Percentiles rank a stretch among this genome's conserved stretches.
These are phyloP conservation scores for Plasmodium falciparum DNA, from an alignment of 169 alveolate genomes.

Conservation along the genomic window DNA sequence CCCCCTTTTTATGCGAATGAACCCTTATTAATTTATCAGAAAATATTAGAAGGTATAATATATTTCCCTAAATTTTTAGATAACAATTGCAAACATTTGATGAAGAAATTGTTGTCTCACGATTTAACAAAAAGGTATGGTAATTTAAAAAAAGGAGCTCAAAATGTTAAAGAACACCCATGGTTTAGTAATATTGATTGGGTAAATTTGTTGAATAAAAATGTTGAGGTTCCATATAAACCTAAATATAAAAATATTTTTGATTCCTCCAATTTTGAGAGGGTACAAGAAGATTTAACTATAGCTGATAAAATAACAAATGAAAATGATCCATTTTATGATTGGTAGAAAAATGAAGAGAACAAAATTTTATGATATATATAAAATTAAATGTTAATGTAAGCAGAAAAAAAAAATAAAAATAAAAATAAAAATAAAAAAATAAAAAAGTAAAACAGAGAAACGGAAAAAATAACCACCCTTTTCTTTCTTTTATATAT, in stretches of 20 bases:
- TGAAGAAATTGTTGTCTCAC: slow-evolving; percentile 93
- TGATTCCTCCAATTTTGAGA: slow-evolving; percentile 81
- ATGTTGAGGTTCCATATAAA: slow-evolving; percentile 89
- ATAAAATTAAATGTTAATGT: too few relatives aligned
- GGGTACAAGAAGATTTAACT: slow-evolving; percentile 66
- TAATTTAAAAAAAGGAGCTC: slow-evolving; percentile 95
- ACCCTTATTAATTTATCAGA: slow-evolving; percentile 97
- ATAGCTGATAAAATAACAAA: slow-evolving; percentile 68
- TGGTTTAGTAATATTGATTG: slow-evolving; percentile 92
- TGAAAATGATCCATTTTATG: slow-evolving; percentile 71
- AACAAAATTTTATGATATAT: too few relatives aligned
- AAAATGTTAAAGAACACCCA: slow-evolving; percentile 92
- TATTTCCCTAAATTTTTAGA: slow-evolving; percentile 95
- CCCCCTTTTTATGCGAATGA: slow-evolving; percentile 99
- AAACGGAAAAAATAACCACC: too few relatives aligned
- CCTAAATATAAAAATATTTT: slow-evolving; percentile 83
- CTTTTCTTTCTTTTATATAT: too few relatives aligned
- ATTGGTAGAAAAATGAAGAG: slow-evolving; percentile 19
- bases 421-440: too few relatives aligned
- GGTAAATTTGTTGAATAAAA: slow-evolving; percentile 85
- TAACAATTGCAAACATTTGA: slow-evolving; percentile 91
- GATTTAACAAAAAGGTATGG: slow-evolving; percentile 97
- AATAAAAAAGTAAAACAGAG: too few relatives aligned
- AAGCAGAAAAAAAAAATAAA: too few relatives aligned
- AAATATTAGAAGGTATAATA: slow-evolving; percentile 95